These are phyloP conservation scores for Escallonia rubra DNA, from an alignment of 129 eudicot genomes.

Conservation along the genomic window DNA sequence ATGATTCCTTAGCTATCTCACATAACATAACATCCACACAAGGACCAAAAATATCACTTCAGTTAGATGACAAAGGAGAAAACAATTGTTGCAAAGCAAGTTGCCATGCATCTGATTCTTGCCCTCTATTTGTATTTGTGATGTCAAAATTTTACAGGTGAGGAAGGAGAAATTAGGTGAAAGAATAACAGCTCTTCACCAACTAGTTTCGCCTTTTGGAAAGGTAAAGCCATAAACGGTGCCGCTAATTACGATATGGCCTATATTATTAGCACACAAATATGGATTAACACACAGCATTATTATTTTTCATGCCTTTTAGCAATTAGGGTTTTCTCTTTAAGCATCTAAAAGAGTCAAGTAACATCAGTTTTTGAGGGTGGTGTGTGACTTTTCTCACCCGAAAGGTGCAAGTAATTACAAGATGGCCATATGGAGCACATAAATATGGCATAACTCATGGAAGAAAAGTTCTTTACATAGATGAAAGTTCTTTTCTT, in stretches of 20 bases:
- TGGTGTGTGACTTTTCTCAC: too few relatives aligned
- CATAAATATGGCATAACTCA: not conserved
- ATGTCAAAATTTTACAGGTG: constrained; percentile 51
- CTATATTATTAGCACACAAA: too few relatives aligned
- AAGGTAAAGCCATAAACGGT: constrained; percentile 50
- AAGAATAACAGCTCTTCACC: constrained; percentile 91
- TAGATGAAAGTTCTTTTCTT: not conserved
- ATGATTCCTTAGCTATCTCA: constrained; percentile 29
- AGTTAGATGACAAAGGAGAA: not conserved
- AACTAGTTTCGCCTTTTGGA: constrained; percentile 95
- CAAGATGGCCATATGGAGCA: not conserved
- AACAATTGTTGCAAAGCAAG: constrained; percentile 11
- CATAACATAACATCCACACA: constrained; percentile 32
- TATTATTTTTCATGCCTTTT: not conserved
- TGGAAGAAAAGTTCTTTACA: not conserved
- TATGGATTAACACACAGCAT: not conserved
- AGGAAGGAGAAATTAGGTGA: constrained; percentile 94
- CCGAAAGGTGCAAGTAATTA: too few relatives aligned
- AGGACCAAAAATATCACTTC: not conserved
- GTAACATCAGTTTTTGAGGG: too few relatives aligned
- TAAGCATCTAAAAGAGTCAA: too few relatives aligned
- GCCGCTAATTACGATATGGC: not conserved
- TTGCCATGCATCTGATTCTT: constrained; percentile 2
- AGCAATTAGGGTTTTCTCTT: too few relatives aligned
- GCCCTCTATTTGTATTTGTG: not conserved